A percentile compares a stretch with the other conserved stretches of the same genome.
Evolutionary conservation across 805 yeast genomes (phyloP).

Genomic region (Teunomyces cretensis): DNA sequence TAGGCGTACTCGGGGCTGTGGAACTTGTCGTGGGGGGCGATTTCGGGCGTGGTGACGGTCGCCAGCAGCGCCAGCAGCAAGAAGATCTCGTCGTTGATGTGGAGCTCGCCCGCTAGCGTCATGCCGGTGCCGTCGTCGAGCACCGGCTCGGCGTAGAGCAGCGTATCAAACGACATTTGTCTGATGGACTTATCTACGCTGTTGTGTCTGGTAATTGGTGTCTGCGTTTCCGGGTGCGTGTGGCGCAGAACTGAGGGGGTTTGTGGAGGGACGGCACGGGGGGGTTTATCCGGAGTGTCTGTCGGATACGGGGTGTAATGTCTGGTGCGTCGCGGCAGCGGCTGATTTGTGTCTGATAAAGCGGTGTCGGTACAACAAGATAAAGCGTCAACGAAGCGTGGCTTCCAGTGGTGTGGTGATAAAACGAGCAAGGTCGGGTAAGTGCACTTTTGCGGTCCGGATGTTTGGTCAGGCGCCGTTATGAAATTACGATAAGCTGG

Average conservation of each 20-base stretch:
- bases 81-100: constrained; percentile 9
- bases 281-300: neutral
- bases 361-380: too few relatives aligned
- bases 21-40: constrained; percentile 1
- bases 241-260: too few relatives aligned
- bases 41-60: constrained; percentile 5
- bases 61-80: constrained; percentile 3
- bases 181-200: neutral
- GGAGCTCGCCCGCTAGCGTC: constrained; percentile 5
- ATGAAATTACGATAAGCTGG: constrained; percentile 1
- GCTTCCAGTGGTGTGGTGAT: constrained; percentile 5
- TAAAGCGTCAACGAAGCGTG: neutral
- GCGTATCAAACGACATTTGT: neutral
- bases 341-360: too few relatives aligned
- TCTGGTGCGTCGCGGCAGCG: too few relatives aligned
- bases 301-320: neutral
- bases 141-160: neutral
- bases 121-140: neutral
- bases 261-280: too few relatives aligned
- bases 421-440: constrained; percentile 2
- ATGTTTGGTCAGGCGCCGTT: constrained; percentile 1
- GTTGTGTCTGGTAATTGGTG: neutral
- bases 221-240: too few relatives aligned
- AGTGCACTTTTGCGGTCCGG: constrained; percentile 2
- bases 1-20: constrained; percentile 6